Evolutionary conservation across 208 protist species (phyloP).

Genomic region (Trypanosoma platydactyli): DNA sequence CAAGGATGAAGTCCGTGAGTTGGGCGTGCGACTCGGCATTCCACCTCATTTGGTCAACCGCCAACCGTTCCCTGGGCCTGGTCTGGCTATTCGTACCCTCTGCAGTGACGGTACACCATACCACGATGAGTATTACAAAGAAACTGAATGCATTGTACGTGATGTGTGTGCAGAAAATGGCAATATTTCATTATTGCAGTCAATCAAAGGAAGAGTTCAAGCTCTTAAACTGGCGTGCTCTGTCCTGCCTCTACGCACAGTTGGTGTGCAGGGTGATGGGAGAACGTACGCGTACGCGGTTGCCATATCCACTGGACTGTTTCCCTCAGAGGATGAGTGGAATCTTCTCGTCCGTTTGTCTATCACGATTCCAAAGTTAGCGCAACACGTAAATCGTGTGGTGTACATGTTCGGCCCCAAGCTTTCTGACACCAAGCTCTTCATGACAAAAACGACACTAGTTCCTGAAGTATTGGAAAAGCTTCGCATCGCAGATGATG

Average conservation of each 20-base stretch:
- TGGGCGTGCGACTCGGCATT: constrained; percentile 94
- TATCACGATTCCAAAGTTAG: constrained; percentile 86
- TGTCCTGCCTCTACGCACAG: constrained; percentile 92
- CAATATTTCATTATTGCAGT: constrained; percentile 5
- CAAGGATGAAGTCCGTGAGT: constrained; percentile 97
- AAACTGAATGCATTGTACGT: constrained; percentile 43
- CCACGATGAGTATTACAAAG: constrained; percentile 43
- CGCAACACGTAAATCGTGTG: constrained; percentile 93
- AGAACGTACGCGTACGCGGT: constrained; percentile 95
- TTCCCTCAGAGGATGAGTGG: constrained; percentile 76
- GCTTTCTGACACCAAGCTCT: constrained; percentile 28
- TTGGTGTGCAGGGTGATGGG: constrained; percentile 97
- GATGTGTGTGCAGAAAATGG: constrained; percentile 25
- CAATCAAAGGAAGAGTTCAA: constrained; percentile 12
- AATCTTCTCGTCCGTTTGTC: constrained; percentile 68
- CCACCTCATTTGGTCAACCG: constrained; percentile 89
- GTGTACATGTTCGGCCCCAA: constrained; percentile 88
- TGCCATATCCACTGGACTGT: constrained; percentile 66
- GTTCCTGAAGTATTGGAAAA: constrained; percentile 78
- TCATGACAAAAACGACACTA: constrained; percentile 79
- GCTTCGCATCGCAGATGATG: constrained; percentile 87
- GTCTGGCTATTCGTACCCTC: constrained; percentile 96
- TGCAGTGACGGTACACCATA: constrained; percentile 83
- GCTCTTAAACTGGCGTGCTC: constrained; percentile 31
- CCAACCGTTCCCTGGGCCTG: constrained; percentile 97